phyloP scores from a whole-genome alignment of 441 rosid genomes.

The Adansonia rubrostipa region DNA sequence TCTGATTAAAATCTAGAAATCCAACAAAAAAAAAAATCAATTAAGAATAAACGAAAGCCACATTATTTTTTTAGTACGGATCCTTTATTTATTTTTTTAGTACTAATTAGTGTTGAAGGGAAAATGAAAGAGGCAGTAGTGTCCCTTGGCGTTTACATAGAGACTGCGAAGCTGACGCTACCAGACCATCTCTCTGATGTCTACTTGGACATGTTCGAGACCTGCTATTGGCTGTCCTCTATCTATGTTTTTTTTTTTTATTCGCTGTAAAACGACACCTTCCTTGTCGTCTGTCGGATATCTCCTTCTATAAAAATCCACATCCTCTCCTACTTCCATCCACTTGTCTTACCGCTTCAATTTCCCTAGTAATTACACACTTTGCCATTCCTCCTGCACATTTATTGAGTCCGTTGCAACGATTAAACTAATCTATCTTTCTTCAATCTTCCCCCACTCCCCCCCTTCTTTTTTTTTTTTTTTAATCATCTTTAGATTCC shows the following conservation, averaged over 20 bases:
- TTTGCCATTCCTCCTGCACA: not conserved
- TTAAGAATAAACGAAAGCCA: not conserved
- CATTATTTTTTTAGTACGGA: not conserved
- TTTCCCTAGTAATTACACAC: not conserved
- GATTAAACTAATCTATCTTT: not conserved
- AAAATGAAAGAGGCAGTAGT: not conserved
- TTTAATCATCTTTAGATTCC: not conserved
- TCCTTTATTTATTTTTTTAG: not conserved
- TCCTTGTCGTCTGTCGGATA: conserved; percentile 36
- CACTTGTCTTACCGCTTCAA: conserved; percentile 36
- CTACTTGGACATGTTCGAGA: conserved; percentile 36
- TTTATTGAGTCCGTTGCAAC: not conserved
- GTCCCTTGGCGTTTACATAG: not conserved
- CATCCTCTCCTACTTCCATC: conserved; percentile 25
- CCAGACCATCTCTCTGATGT: conserved; percentile 6
- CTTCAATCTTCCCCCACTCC: not conserved
- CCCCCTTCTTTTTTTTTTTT: too few species aligned
- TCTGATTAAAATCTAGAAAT: not conserved
- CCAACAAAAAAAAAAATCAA: not conserved
- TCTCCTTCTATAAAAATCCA: conserved; percentile 2
- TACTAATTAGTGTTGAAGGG: not conserved
- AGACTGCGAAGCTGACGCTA: conserved; percentile 18
- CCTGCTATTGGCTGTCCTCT: conserved; percentile 39
- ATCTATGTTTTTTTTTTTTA: not conserved
- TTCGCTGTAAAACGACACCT: conserved; percentile 24